Percentiles rank a stretch among this genome's conserved stretches.
phyloP scores from a whole-genome alignment of 208 protist genomes.

The Trypanosoma congolense region DNA sequence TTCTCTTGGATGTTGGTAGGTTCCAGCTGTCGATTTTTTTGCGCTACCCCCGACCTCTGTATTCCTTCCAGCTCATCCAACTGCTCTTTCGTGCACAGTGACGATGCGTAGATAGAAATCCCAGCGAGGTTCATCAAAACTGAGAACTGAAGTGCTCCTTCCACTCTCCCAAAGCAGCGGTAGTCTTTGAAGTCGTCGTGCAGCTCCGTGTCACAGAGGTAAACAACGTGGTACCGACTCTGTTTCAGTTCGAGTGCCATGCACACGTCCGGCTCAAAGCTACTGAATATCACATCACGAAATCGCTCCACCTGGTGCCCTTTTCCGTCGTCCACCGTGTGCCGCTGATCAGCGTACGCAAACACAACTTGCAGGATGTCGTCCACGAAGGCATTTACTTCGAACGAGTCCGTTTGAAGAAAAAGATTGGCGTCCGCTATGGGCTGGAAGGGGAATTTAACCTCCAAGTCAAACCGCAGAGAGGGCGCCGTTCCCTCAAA shows the following conservation, averaged over 20 bases:
- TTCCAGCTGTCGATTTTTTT: constrained; percentile 1
- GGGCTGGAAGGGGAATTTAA: constrained; percentile 77
- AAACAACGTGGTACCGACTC: constrained; percentile 79
- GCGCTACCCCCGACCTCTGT: background rate
- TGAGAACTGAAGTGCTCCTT: constrained; percentile 73
- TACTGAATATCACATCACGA: constrained; percentile 72
- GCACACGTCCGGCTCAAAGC: constrained; percentile 77
- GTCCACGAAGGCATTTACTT: constrained; percentile 79
- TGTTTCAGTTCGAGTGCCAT: constrained; percentile 66
- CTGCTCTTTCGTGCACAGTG: constrained; percentile 31
- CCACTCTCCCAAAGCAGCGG: constrained; percentile 53
- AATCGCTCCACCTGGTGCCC: constrained; percentile 6
- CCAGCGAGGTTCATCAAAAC: constrained; percentile 55
- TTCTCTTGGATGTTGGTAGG: background rate
- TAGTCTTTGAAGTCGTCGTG: constrained; percentile 76
- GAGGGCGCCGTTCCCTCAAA: constrained; percentile 49
- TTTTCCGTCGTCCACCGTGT: constrained; percentile 10
- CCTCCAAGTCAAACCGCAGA: constrained; percentile 66
- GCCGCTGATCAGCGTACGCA: constrained; percentile 34
- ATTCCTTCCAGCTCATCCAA: constrained; percentile 8
- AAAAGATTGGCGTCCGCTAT: constrained; percentile 65
- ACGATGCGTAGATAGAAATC: constrained; percentile 57
- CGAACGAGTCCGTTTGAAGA: constrained; percentile 67
- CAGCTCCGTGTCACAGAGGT: constrained; percentile 65
- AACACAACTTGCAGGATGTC: constrained; percentile 64